Conservation (phyloP, 176 grass and related monocot genomes). For the Saccharum officinarum region DNA sequence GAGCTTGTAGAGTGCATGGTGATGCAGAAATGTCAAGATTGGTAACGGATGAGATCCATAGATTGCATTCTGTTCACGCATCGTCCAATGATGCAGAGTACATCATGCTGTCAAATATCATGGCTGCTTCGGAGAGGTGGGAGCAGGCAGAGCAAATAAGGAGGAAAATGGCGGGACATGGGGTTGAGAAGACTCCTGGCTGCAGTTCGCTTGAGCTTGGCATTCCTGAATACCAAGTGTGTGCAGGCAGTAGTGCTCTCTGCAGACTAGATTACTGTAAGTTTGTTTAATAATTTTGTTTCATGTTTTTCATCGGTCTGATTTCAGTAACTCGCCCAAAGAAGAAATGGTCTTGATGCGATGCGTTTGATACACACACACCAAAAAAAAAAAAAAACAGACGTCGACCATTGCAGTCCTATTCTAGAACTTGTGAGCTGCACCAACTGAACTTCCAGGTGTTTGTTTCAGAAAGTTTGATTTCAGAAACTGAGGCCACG, state of each 20-base stretch:
- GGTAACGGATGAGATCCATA: conserved; percentile 37
- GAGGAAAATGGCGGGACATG: conserved; percentile 52
- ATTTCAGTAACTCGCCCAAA: not conserved
- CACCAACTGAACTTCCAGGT: not conserved
- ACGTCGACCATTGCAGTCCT: not conserved
- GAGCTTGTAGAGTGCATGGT: conserved; percentile 56
- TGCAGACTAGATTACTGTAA: not conserved
- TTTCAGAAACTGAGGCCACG: no score
- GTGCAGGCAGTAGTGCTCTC: conserved; percentile 4
- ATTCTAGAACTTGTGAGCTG: not conserved
- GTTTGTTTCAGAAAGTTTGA: not conserved
- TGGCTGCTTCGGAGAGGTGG: conserved; percentile 62
- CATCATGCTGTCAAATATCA: conserved; percentile 57
- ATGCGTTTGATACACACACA: not conserved
- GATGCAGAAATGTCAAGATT: conserved; percentile 37
- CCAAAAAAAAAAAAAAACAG: not conserved
- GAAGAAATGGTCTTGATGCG: not conserved
- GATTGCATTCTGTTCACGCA: conserved; percentile 24
- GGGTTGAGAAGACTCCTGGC: conserved; percentile 62
- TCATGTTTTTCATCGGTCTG: not conserved
- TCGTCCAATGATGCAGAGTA: conserved; percentile 55
- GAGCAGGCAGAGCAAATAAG: conserved; percentile 56
- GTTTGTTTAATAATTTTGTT: not conserved
- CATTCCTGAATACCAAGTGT: conserved; percentile 25
- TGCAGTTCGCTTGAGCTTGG: conserved; percentile 58